A percentile compares a stretch with the other conserved stretches of the same genome.
Evolutionary conservation across 768 basidiomycete species (phyloP).

Genomic region (Ramaria rubella): DNA sequence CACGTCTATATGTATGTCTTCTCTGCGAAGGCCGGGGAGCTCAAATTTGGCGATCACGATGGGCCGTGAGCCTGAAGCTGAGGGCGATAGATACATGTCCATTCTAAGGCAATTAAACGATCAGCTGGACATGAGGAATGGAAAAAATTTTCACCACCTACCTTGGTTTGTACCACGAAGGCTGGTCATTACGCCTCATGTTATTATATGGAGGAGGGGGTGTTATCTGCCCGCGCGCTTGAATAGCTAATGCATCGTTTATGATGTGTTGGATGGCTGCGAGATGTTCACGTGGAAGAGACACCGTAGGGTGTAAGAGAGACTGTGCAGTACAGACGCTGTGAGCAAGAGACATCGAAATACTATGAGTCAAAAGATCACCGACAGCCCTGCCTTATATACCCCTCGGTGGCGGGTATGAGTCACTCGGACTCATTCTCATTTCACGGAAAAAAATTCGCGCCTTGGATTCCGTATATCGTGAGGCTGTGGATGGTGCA

Average conservation of each 20-base stretch:
- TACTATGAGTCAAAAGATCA: neutral
- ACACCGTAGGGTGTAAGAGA: neutral
- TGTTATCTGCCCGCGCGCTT: neutral
- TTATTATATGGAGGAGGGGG: neutral
- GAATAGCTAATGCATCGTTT: neutral
- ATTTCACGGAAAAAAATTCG: neutral
- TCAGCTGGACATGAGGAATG: neutral
- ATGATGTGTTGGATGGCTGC: conserved; percentile 4
- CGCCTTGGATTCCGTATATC: too few relatives aligned
- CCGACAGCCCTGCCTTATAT: neutral
- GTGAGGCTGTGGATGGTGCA: too few relatives aligned
- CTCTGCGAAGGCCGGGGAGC: conserved; percentile 47
- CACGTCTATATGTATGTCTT: conserved; percentile 46
- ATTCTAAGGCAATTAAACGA: neutral
- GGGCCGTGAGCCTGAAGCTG: conserved; percentile 27
- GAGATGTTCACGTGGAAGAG: conserved; percentile 3
- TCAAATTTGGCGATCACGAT: conserved; percentile 51
- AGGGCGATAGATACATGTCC: conserved; percentile 5
- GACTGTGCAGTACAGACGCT: neutral
- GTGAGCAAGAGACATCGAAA: neutral
- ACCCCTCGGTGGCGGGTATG: neutral
- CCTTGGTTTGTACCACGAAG: conserved; percentile 1
- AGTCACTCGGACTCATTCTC: neutral
- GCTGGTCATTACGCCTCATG: neutral
- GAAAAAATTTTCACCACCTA: neutral